Conservation (phyloP, 305 asterid genomes). For the Fraxinus sp. region DNA sequence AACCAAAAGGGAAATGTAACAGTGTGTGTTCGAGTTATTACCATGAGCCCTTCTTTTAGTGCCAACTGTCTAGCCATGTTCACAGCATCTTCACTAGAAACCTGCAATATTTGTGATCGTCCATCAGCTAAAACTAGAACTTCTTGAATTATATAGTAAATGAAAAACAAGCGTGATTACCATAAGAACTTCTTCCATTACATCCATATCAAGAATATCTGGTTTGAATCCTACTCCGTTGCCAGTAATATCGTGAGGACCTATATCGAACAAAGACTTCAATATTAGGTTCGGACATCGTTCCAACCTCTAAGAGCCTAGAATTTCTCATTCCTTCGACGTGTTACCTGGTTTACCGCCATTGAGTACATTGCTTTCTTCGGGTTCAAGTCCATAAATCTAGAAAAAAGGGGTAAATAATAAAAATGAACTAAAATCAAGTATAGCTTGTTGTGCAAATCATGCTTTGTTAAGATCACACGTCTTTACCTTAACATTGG, state of each 20-base stretch:
- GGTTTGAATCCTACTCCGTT: slow-evolving; percentile 97
- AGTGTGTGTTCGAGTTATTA: not conserved
- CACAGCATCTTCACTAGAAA: slow-evolving; percentile 90
- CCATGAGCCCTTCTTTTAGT: slow-evolving; percentile 87
- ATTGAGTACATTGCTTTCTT: slow-evolving; percentile 77
- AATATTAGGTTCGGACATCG: not conserved
- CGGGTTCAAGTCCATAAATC: slow-evolving; percentile 94
- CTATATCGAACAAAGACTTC: slow-evolving; percentile 29
- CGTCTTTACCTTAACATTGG: slow-evolving; percentile 64
- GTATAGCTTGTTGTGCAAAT: not conserved
- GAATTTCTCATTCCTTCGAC: not conserved
- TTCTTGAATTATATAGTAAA: not conserved
- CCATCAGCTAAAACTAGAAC: not conserved
- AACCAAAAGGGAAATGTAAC: not conserved
- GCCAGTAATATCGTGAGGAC: slow-evolving; percentile 94
- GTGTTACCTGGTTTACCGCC: slow-evolving; percentile 95
- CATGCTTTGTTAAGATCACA: not conserved
- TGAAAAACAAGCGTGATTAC: slow-evolving; percentile 29
- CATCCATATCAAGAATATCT: slow-evolving; percentile 89
- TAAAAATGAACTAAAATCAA: not conserved
- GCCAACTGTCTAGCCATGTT: slow-evolving; percentile 89
- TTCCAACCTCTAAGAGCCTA: not conserved
- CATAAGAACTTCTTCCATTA: slow-evolving; percentile 96
- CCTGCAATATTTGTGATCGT: slow-evolving; percentile 41
- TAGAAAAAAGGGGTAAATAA: slow-evolving; percentile 19